Percentiles rank a stretch among this genome's conserved stretches.
Evolutionary conservation across 2,329 filamentous ascomycete genomes (phyloP).

Genomic region (Leptographium wingfieldii): DNA sequence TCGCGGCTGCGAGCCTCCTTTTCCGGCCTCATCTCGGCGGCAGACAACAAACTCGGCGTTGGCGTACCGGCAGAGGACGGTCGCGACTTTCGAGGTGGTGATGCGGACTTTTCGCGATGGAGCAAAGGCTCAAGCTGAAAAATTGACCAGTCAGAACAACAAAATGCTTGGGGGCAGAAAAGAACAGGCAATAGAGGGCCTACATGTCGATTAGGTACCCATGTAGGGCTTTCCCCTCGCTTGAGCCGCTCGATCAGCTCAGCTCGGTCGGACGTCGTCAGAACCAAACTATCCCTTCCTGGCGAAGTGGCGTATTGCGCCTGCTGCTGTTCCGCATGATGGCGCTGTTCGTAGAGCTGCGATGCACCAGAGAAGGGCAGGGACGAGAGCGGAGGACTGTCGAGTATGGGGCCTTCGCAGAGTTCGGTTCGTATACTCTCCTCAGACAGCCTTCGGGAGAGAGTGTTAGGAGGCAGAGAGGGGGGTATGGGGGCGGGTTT

Average conservation of each 20-base stretch:
- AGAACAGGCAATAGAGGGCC: background rate
- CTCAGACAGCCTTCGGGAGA: conserved; percentile 34
- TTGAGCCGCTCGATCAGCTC: conserved; percentile 80
- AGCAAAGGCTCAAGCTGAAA: conserved; percentile 28
- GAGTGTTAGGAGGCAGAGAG: conserved; percentile 8
- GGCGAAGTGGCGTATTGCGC: conserved; percentile 14
- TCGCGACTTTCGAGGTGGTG: conserved; percentile 24
- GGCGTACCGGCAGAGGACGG: conserved; percentile 22
- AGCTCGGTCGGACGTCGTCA: conserved; percentile 47
- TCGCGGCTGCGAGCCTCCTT: conserved; percentile 24
- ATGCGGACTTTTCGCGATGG: conserved; percentile 19
- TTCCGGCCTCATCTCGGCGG: conserved; percentile 36
- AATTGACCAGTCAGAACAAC: background rate
- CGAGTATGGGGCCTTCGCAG: conserved; percentile 43
- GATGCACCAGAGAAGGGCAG: background rate
- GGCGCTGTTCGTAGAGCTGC: too few relatives aligned
- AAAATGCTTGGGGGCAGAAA: conserved; percentile 1
- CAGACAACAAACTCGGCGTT: conserved; percentile 24
- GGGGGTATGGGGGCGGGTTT: conserved; percentile 13
- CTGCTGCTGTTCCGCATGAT: background rate
- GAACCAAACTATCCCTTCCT: conserved; percentile 15
- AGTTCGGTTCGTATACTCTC: conserved; percentile 49
- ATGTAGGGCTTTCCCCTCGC: conserved; percentile 61
- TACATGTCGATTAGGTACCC: conserved; percentile 55
- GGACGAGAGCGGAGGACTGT: conserved; percentile 20